Evolutionary conservation across 306 rosid species (phyloP).

Genomic region (Acacia crassicarpa): DNA sequence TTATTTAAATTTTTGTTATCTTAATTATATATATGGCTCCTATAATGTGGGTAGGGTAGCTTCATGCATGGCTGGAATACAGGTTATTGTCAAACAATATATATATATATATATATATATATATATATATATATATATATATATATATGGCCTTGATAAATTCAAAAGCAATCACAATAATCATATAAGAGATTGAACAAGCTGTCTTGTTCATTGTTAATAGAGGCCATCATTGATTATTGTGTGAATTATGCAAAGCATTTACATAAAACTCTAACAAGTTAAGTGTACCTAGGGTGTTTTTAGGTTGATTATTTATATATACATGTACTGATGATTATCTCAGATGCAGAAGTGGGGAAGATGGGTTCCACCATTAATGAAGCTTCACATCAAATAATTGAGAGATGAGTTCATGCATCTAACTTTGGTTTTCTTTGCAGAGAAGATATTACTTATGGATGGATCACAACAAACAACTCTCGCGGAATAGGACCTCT

Average conservation of each 20-base stretch:
- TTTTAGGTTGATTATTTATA: neutral
- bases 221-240: neutral
- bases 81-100: neutral
- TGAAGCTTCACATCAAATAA: constrained; percentile 6
- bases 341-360: neutral
- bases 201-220: too few relatives aligned
- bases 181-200: neutral
- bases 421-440: neutral
- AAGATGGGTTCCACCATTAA: constrained; percentile 1
- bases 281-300: neutral
- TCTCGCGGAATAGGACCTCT: neutral
- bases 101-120: neutral
- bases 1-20: neutral
- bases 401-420: constrained; percentile 18
- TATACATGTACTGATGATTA: neutral
- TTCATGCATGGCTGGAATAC: neutral
- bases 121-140: neutral
- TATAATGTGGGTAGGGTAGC: neutral
- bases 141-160: neutral
- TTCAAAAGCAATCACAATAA: constrained; percentile 1
- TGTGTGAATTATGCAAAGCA: neutral
- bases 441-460: neutral
- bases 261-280: neutral
- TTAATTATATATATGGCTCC: neutral
- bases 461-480: neutral